phyloP scores from a whole-genome alignment of 768 basidiomycete genomes.

The Sarcodon aspratus region DNA sequence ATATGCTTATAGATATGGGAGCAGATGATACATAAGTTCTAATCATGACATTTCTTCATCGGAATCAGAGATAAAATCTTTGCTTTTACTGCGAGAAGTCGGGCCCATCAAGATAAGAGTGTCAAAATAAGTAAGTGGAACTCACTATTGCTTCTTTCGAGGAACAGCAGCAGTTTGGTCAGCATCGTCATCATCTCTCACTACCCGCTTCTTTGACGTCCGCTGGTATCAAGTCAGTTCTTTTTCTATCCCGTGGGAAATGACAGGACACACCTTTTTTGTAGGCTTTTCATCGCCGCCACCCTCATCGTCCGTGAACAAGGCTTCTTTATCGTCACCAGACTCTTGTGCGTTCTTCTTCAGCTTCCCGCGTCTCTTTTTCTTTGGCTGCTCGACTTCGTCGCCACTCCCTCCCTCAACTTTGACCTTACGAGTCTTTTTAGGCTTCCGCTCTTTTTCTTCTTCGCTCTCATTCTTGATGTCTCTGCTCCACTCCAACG shows the following conservation, averaged over 20 bases:
- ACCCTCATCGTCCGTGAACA: constrained; percentile 68
- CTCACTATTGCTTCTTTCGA: constrained; percentile 71
- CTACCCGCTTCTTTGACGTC: constrained; percentile 59
- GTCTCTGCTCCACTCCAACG: constrained; percentile 65
- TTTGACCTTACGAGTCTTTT: constrained; percentile 41
- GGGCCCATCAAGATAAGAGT: background rate
- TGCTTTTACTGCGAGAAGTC: constrained; percentile 58
- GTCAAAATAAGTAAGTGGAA: constrained; percentile 5
- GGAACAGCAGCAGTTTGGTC: constrained; percentile 43
- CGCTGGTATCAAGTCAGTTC: constrained; percentile 16
- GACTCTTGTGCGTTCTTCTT: constrained; percentile 42
- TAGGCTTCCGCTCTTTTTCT: constrained; percentile 47
- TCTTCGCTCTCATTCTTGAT: constrained; percentile 64
- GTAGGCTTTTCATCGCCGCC: constrained; percentile 39
- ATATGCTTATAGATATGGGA: background rate
- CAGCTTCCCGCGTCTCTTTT: constrained; percentile 59
- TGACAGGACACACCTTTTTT: constrained; percentile 45
- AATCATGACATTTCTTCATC: constrained; percentile 70
- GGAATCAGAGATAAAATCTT: constrained; percentile 78
- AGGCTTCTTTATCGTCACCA: constrained; percentile 51
- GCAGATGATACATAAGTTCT: background rate
- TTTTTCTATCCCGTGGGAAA: background rate
- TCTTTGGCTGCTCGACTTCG: constrained; percentile 46
- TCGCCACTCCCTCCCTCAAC: constrained; percentile 35
- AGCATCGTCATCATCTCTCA: constrained; percentile 71